Conservation (phyloP, 306 rosid genomes). For the Lathyrus oleraceus region DNA sequence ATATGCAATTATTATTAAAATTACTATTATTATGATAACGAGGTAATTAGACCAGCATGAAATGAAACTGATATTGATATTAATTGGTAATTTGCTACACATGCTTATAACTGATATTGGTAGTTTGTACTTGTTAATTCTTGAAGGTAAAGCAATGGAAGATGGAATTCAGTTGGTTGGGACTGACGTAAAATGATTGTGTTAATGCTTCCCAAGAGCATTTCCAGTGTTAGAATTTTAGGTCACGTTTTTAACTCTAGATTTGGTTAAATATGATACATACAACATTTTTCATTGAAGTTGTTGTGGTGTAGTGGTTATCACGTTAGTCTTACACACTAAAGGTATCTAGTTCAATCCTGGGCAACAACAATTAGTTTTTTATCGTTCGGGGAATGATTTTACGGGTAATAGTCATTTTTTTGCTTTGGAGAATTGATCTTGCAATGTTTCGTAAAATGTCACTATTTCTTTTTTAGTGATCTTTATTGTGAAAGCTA, state of each 20-base stretch:
- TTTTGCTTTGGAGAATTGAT: too few relatives aligned
- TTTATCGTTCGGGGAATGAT: too few relatives aligned
- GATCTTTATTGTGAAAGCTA: too few relatives aligned
- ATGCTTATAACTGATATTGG: not conserved
- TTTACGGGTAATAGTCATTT: too few relatives aligned
- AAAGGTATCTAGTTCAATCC: conserved; percentile 93
- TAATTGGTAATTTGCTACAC: not conserved
- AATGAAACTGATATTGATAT: not conserved
- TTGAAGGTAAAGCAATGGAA: not conserved
- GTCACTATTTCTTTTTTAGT: too few relatives aligned
- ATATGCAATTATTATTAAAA: not conserved
- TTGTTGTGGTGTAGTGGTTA: conserved; percentile 98
- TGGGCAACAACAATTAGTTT: conserved; percentile 86
- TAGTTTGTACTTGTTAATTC: not conserved
- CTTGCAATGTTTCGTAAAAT: too few relatives aligned
- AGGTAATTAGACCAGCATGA: not conserved
- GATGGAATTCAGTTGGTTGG: not conserved
- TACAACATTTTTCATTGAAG: too few relatives aligned
- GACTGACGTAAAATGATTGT: not conserved
- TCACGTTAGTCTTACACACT: conserved; percentile 97
- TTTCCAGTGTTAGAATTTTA: too few relatives aligned
- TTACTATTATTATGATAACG: too few relatives aligned
- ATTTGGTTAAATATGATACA: too few relatives aligned
- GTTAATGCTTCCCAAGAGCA: too few relatives aligned
- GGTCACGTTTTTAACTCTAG: too few relatives aligned